phyloP scores from a whole-genome alignment of 192 early-diverging fungal genomes.

The Podila epicladia region DNA sequence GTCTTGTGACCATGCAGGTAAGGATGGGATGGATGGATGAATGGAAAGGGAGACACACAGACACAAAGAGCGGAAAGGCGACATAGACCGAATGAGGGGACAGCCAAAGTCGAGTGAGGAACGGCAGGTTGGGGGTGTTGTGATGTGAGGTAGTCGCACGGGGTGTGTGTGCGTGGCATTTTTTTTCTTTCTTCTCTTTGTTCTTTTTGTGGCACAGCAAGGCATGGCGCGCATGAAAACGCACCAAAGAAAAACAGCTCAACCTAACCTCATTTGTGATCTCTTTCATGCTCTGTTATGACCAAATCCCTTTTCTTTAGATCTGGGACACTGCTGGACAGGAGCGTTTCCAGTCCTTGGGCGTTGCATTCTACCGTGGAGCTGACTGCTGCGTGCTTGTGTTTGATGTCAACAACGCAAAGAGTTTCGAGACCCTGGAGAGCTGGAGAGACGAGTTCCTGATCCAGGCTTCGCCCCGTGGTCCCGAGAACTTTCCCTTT shows the following conservation, averaged over 20 bases:
- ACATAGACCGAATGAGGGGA: too few relatives aligned
- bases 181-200: not conserved
- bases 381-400: conserved; percentile 99
- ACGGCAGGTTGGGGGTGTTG: too few relatives aligned
- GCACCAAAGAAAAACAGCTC: too few relatives aligned
- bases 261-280: too few relatives aligned
- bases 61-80: too few relatives aligned
- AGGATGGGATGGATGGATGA: not conserved
- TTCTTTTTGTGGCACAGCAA: not conserved
- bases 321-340: conserved; percentile 99
- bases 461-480: conserved; percentile 93
- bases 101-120: too few relatives aligned
- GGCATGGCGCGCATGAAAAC: too few relatives aligned
- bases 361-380: conserved; percentile 99
- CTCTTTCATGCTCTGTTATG: not conserved
- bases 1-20: conserved; percentile 95
- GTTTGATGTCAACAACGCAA: conserved; percentile 95
- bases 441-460: conserved; percentile 99
- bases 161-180: conserved; percentile 1
- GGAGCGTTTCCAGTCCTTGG: conserved; percentile 97
- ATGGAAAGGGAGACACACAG: too few relatives aligned
- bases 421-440: conserved; percentile 97
- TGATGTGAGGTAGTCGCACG: not conserved
- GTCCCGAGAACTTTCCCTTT: conserved; percentile 99
- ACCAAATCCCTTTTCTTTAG: conserved; percentile 50